These are phyloP conservation scores for Bipolaris gigantea DNA, from an alignment of 2,329 filamentous ascomycete genomes.

Conservation along the genomic window DNA sequence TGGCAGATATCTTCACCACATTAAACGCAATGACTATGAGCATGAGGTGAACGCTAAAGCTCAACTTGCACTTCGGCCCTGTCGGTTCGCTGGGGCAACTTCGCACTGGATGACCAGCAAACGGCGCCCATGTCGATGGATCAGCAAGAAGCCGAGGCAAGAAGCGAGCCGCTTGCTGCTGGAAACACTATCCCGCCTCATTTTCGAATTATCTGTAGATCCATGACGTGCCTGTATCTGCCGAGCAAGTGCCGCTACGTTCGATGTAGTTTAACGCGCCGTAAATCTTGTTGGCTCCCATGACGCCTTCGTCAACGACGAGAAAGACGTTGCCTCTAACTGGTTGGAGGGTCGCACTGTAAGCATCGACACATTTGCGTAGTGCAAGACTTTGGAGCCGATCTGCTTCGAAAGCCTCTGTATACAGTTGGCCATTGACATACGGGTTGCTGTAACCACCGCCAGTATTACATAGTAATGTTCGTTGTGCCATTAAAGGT, in stretches of 20 bases:
- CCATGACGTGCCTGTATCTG: background rate
- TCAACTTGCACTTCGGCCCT: constrained; percentile 20
- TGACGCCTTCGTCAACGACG: constrained; percentile 6
- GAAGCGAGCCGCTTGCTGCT: background rate
- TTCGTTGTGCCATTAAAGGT: constrained; percentile 4
- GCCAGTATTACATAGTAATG: background rate
- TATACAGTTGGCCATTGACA: background rate
- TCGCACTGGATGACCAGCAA: constrained; percentile 8
- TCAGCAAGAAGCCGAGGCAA: constrained; percentile 2
- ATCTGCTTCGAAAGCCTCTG: background rate
- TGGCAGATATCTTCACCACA: constrained; percentile 22
- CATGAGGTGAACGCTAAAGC: constrained; percentile 19
- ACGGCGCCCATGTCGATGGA: constrained; percentile 14
- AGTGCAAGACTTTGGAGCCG: constrained; percentile 6
- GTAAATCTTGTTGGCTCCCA: background rate
- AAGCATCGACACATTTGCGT: constrained; percentile 20
- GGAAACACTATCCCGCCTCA: background rate
- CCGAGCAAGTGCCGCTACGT: background rate
- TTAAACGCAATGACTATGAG: constrained; percentile 22
- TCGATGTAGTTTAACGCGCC: background rate
- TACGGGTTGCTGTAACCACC: background rate
- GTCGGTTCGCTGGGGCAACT: constrained; percentile 27
- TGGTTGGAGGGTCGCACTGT: constrained; percentile 16
- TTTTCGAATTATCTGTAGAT: background rate
- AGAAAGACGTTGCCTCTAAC: constrained; percentile 18